Evolutionary conservation across 805 yeast species (phyloP), one percentile per base, ranked within the genome.

Genomic region (Ogataea methanolica): DNA sequence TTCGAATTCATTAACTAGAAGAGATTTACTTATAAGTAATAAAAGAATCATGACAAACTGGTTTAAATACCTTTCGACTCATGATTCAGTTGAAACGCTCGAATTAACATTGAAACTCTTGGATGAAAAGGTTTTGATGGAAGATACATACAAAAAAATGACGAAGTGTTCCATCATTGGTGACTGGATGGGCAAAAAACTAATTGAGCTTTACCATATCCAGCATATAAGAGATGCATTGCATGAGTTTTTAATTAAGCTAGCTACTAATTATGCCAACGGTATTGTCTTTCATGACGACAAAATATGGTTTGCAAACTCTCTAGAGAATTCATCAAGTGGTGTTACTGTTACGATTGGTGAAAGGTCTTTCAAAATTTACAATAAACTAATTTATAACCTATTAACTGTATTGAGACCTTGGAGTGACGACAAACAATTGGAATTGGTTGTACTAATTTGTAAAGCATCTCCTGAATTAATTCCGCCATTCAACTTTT

Each of bases 131-230:
- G 74, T 91, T 2, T 58, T 88, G 34, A 62, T 68, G 26, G 97
- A 91, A 54, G 58, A 69, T 2, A 66, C 75, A 12, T 85, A 82
- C 60, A 79, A 79, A 54, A 83, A 82, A 57, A 70, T 83, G 50
- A 77, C 89, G 0, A 91, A 90, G 61, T 77, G 88, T 50, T 79
- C 80, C 50, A 75, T 90, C 15, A 76, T 92, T 58, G 88, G 88
- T 56, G 97, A 91, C 60, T 79, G 85, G 72, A 78, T 83, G 21
- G 59, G 89, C 48, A 72, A 74, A 26, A 80, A 80, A 45, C 54
- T 88, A 31, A 76, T 80, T 33, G 71, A 76, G 4, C 62, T 88
- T 3, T 81, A 66, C 52, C 33, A 66, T 50, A 31, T 61, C 53
- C 19, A 61, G 46, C 52, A 52, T 21, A 53, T 81, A 14, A 68